These are phyloP conservation scores for Fraxinus nigra DNA, from an alignment of 305 asterid species.

Conservation along the genomic window DNA sequence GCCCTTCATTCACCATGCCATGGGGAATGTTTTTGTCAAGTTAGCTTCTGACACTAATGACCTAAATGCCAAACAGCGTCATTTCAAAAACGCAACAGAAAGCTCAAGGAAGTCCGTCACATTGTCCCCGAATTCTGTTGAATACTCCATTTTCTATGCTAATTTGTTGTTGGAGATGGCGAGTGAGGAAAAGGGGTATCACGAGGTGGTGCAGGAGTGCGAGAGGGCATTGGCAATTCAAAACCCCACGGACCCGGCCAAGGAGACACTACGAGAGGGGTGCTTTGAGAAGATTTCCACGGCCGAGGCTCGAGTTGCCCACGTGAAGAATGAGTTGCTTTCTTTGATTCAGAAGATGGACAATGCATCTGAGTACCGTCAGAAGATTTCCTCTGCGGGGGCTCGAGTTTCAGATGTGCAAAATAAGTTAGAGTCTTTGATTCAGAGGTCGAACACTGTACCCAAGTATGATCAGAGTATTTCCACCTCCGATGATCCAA, in stretches of 20 bases:
- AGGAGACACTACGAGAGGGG: constrained; percentile 80
- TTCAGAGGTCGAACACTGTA: background rate
- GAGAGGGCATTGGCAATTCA: constrained; percentile 79
- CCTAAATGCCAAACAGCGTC: constrained; percentile 58
- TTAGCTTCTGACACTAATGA: constrained; percentile 70
- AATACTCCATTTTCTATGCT: constrained; percentile 80
- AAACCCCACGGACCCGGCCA: constrained; percentile 85
- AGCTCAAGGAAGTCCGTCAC: constrained; percentile 61
- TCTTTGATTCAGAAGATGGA: constrained; percentile 70
- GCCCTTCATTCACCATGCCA: constrained; percentile 64
- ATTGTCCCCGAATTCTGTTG: constrained; percentile 69
- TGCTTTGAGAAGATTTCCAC: constrained; percentile 62
- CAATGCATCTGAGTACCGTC: background rate
- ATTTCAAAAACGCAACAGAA: constrained; percentile 70
- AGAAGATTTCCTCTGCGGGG: background rate
- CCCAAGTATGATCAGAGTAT: background rate
- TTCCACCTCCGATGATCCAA: background rate
- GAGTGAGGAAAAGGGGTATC: constrained; percentile 65
- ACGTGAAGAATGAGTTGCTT: constrained; percentile 65
- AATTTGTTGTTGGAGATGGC: constrained; percentile 74
- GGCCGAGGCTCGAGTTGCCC: constrained; percentile 54
- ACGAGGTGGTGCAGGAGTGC: constrained; percentile 78
- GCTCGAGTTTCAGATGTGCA: background rate
- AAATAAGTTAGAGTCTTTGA: background rate
- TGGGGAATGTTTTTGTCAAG: constrained; percentile 70